Evolutionary conservation across 2,329 filamentous ascomycete species (phyloP).

Genomic region (Fusarium subglutinans): DNA sequence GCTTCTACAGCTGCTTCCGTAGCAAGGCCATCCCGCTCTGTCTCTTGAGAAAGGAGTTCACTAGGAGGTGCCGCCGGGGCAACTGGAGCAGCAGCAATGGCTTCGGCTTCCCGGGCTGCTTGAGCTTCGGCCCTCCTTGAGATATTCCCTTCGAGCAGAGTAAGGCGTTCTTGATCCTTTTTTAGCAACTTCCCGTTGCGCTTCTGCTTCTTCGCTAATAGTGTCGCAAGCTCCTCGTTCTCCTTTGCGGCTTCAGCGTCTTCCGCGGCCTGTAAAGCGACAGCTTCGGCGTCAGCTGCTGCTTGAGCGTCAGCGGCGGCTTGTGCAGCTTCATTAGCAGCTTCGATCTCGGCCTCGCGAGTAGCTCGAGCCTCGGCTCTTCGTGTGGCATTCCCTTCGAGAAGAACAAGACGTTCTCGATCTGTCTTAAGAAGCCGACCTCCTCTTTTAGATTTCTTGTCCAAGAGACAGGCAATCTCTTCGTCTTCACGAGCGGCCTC

Average conservation of each 20-base stretch:
- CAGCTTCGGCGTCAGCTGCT: slow-evolving; percentile 30
- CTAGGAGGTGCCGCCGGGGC: slow-evolving; percentile 7
- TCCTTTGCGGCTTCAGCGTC: slow-evolving; percentile 45
- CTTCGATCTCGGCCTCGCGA: slow-evolving; percentile 17
- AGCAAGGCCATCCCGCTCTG: slow-evolving; percentile 3
- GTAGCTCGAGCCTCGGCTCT: slow-evolving; percentile 40
- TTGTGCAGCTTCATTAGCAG: slow-evolving; percentile 33
- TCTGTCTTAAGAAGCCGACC: slow-evolving; percentile 37
- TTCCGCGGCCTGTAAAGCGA: slow-evolving; percentile 40
- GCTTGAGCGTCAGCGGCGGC: slow-evolving; percentile 27
- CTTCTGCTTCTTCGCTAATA: slow-evolving; percentile 34
- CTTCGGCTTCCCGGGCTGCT: slow-evolving; percentile 28
- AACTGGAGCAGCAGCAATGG: slow-evolving; percentile 6
- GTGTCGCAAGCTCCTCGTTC: slow-evolving; percentile 31
- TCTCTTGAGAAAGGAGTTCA: slow-evolving; percentile 25
- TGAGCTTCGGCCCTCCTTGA: slow-evolving; percentile 27
- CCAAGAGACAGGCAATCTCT: slow-evolving; percentile 51
- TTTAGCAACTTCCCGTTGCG: slow-evolving; percentile 33
- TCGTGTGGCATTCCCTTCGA: slow-evolving; percentile 37
- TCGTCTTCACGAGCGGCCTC: slow-evolving; percentile 41
- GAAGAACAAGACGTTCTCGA: slow-evolving; percentile 29
- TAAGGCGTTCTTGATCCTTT: slow-evolving; percentile 36
- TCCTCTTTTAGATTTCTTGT: slow-evolving; percentile 49
- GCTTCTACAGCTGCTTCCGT: slow-evolving; percentile 28
- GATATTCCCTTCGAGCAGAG: slow-evolving; percentile 31